phyloP scores from a whole-genome alignment of 1,284 basidiomycete genomes.

The Trichosporon coremiiforme region DNA sequence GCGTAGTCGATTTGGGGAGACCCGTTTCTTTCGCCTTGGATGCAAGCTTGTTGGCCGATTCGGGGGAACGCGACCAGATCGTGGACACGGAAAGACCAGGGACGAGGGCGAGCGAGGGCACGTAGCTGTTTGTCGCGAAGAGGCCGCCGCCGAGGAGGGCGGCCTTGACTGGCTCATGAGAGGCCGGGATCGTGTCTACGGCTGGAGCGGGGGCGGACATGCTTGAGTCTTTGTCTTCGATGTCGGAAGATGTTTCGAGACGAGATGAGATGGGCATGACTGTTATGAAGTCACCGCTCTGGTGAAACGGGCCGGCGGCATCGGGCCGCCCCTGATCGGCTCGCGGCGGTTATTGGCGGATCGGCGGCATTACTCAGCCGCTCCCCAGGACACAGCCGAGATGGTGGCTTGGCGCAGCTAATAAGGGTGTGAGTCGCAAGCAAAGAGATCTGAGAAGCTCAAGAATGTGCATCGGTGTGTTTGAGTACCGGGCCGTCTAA shows the following conservation, averaged over 20 bases:
- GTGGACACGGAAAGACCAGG: conserved; percentile 63
- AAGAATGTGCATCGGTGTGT: no score
- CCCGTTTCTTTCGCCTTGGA: conserved; percentile 49
- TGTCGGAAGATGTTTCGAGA: not conserved
- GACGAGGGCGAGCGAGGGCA: conserved; percentile 67
- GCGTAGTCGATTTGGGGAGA: conserved; percentile 35
- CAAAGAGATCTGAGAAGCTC: no score
- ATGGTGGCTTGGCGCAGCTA: no score
- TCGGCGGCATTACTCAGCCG: no score
- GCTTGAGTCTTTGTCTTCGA: not conserved
- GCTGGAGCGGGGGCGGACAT: not conserved
- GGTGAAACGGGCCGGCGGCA: not conserved
- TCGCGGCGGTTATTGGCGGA: no score
- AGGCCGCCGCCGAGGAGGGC: conserved; percentile 52
- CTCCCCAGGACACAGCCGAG: no score
- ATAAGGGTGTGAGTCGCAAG: no score
- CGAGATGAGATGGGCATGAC: no score
- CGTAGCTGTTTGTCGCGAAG: conserved; percentile 61
- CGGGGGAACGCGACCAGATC: conserved; percentile 75
- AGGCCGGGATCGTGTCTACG: not conserved
- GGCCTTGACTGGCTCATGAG: conserved; percentile 28
- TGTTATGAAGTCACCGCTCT: not conserved
- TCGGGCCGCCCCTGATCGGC: no score
- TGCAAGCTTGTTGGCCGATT: conserved; percentile 62
- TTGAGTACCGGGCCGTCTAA: not conserved